Percentiles rank a stretch among this genome's conserved stretches.
These are phyloP conservation scores for Argentina anserina DNA, from an alignment of 306 rosid genomes.

Conservation along the genomic window DNA sequence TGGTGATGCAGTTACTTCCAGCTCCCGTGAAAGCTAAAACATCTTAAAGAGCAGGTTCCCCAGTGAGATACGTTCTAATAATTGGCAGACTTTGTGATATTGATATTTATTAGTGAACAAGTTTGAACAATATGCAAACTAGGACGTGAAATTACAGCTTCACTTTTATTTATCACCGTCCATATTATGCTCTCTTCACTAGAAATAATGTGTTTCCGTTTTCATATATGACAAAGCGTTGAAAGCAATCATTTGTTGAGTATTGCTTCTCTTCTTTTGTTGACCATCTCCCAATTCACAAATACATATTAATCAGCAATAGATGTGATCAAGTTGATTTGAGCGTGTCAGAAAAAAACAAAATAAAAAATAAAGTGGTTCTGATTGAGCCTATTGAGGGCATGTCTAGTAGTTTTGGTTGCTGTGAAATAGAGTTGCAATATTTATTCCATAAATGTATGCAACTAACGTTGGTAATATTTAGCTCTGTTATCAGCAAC, in stretches of 20 bases:
- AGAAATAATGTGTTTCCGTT: constrained; percentile 20
- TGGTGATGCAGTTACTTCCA: constrained; percentile 75
- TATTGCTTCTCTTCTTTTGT: neutral
- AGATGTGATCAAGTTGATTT: too few relatives aligned
- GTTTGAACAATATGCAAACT: constrained; percentile 26
- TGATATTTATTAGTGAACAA: constrained; percentile 36
- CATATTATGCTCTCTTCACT: constrained; percentile 12
- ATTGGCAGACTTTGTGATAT: constrained; percentile 28
- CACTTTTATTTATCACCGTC: neutral
- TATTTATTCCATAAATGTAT: too few relatives aligned
- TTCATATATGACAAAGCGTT: neutral
- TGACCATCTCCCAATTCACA: neutral
- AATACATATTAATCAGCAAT: neutral
- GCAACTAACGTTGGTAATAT: too few relatives aligned
- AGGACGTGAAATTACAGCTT: constrained; percentile 12
- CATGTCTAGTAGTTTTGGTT: too few relatives aligned
- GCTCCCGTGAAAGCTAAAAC: constrained; percentile 65
- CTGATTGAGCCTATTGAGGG: too few relatives aligned
- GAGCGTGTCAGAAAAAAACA: too few relatives aligned
- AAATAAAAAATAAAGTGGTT: too few relatives aligned
- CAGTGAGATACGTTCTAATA: constrained; percentile 34
- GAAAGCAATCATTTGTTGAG: neutral
- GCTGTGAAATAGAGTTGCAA: too few relatives aligned
- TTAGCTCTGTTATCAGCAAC: too few relatives aligned
- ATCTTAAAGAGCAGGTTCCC: constrained; percentile 37